Base-by-base conservation (phyloP, 257 asterid genomes). In the Primulina huaijiensis region DNA sequence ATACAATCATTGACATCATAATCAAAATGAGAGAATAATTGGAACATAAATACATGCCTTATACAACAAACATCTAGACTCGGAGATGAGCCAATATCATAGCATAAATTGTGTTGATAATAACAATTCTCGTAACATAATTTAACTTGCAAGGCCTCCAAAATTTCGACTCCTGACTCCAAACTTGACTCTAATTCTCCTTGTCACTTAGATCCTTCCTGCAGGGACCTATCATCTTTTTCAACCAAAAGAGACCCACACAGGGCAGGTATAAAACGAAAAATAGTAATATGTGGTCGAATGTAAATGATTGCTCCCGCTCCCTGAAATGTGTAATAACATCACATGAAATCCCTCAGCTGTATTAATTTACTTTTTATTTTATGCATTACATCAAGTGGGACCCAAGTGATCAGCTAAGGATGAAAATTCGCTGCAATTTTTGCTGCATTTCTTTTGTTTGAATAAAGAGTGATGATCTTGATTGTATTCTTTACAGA, bases 401-500 rank as follows among this genome's bases (percentile, higher is more conserved):
- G 55, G 31, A 60, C 72, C 53, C 33, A 62, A 72, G 72, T 64
- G 43, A 52, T 57, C 53, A 34, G 68, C 72, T 67, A 71, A 58
- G 27, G n/a, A 40, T 56, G 68, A 72, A 63, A 30, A 50, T 66
- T 65, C 58, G 50, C n/a, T 50, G 70, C 62, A 46, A 14, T 33
- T 1, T 43, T 62, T 66, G 56, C 66, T 73, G 33, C 76, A 56
- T 66, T 76, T 61, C 31, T 71, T 52, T 35, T 71, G 67, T 58
- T 63, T 43, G 72, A 43, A 29, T 80, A 66, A 75, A 65, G 64
- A 46, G 21, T 37, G 62, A 50, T 34, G 56, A 27, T 72, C 27
- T 55, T 31, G 31, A 63, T 72, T 78, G 52, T 75, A 69, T 76
- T 80, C 65, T 73, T 30, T 74, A 64, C 96, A 93, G 99, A 76